phyloP scores from a whole-genome alignment of 176 grass and related monocot species.

The Triticum aestivum region DNA sequence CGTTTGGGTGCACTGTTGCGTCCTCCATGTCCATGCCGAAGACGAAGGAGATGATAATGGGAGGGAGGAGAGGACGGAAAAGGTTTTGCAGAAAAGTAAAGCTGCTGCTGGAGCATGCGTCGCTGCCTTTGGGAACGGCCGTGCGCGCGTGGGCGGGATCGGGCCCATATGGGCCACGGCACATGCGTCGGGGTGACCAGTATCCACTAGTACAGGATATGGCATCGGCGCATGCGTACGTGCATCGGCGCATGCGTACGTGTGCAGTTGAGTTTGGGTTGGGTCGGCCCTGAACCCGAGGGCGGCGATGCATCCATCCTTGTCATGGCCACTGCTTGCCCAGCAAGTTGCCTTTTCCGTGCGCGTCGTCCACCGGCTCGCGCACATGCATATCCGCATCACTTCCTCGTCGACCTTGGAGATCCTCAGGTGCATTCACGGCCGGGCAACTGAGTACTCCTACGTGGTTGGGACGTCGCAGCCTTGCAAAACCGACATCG shows the following conservation, averaged over 20 bases:
- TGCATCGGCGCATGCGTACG: neutral
- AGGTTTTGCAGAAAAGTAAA: neutral
- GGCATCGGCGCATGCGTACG: neutral
- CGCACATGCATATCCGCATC: neutral
- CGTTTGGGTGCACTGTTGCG: neutral
- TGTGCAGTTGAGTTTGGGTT: constrained; percentile 12
- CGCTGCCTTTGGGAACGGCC: constrained; percentile 3
- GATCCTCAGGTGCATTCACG: neutral
- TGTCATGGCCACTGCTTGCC: constrained; percentile 1
- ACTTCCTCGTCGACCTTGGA: neutral
- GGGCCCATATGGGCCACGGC: neutral
- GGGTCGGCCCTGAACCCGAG: constrained; percentile 7
- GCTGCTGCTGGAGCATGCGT: neutral
- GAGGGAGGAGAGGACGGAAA: neutral
- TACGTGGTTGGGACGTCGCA: neutral
- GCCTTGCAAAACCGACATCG: neutral
- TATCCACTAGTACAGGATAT: neutral
- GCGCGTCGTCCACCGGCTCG: neutral
- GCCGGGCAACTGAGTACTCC: neutral
- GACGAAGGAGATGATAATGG: too few relatives aligned
- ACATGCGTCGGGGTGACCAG: neutral
- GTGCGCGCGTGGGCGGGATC: neutral
- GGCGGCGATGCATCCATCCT: constrained; percentile 4
- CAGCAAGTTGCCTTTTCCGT: neutral
- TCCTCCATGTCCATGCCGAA: neutral